Evolutionary conservation across 108 stramenopile species (phyloP), one percentile per base, ranked within the genome.

Genomic region (Nannochloropsis salina): DNA sequence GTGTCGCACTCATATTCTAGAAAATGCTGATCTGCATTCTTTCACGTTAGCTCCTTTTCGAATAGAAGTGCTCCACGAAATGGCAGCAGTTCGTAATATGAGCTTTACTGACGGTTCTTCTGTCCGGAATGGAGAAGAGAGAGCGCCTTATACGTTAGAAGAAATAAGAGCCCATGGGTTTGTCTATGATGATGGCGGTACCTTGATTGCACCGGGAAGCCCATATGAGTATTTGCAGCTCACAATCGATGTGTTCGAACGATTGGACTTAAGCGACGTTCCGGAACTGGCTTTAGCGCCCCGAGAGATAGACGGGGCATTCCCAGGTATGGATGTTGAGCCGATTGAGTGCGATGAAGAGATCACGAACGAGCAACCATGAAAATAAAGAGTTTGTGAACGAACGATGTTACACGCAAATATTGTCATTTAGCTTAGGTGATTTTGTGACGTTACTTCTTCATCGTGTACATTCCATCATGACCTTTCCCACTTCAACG

Each of bases 31-130:
- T 74, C 6, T 74, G 8, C 61, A 74, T 74, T 6, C 61, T 8
- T 74, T 74, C n/a, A 74, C 61, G 61, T 74, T 74, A 74, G 61
- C 61, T 74, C 61, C 61, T 6, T 74, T 74, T 74, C 61, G 61
- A 74, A n/a, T 74, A n/a, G 61, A 74, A 15, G 61, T 74, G 61
- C 61, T 74, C 2, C 61, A n/a, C 20, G 61, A 74, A 15, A 74
- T 74, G 61, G 61, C 61, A n/a, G 61, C 61, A n/a, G n/a, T 74
- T 74, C 61, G 61, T 2, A 74, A 74, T 2, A n/a, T 74, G 61
- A 15, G 61, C n/a, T 74, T 74, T 74, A 8, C 61, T n/a, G 6
- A 74, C 61, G 8, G 6, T 74, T 15, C 6, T 6, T 74, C 61
- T 74, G 61, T 3, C 4, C 15, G 61, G 61, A 74, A n/a, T 1